Evolutionary conservation across 345 rosid species (phyloP).

Genomic region (Gossypium longicalyx): DNA sequence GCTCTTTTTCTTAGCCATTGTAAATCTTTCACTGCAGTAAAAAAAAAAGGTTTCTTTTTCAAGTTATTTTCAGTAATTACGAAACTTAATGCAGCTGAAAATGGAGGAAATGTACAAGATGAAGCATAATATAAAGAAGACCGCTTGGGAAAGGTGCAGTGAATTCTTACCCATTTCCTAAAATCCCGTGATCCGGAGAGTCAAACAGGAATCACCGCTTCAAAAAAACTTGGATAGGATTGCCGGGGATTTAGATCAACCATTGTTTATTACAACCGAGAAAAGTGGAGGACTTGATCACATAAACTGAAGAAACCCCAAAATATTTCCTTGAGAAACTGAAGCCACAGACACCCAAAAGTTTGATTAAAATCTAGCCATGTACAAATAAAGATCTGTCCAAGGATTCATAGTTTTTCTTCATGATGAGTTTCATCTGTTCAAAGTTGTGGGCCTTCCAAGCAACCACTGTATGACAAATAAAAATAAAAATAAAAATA

Average conservation of each 20-base stretch:
- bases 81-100: not conserved
- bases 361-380: slow-evolving; percentile 20
- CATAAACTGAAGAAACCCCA: slow-evolving; percentile 5
- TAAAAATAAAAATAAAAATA: not conserved
- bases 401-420: slow-evolving; percentile 20
- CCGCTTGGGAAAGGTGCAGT: not conserved
- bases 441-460: slow-evolving; percentile 33
- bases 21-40: slow-evolving; percentile 29
- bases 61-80: not conserved
- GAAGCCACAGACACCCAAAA: slow-evolving; percentile 27
- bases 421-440: slow-evolving; percentile 29
- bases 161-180: slow-evolving; percentile 34
- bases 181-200: slow-evolving; percentile 21
- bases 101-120: not conserved
- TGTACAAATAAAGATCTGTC: slow-evolving; percentile 26
- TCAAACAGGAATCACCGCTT: slow-evolving; percentile 22
- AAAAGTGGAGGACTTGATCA: slow-evolving; percentile 7
- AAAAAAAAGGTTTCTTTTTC: not conserved
- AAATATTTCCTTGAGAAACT: slow-evolving; percentile 23
- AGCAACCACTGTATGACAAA: not conserved
- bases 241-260: slow-evolving; percentile 26
- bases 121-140: not conserved
- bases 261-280: slow-evolving; percentile 23
- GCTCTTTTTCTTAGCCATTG: slow-evolving; percentile 70
- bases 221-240: slow-evolving; percentile 19